Percentiles rank a stretch among this genome's conserved stretches.
These are phyloP conservation scores for Teunomyces funiuensis DNA, from an alignment of 805 yeast species.

Conservation along the genomic window DNA sequence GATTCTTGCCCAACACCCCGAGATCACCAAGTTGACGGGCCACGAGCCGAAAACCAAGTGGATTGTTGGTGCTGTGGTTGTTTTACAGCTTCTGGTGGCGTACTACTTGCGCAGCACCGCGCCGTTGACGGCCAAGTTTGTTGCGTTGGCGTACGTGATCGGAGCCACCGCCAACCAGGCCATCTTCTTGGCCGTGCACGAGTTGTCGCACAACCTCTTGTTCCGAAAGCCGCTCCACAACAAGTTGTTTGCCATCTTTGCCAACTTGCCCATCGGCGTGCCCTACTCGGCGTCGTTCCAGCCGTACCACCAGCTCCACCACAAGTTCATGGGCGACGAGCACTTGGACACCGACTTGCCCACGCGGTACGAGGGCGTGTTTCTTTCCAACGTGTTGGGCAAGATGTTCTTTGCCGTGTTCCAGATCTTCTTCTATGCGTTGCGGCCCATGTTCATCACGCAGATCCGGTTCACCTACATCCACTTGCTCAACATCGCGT, in stretches of 20 bases:
- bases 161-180: conserved; percentile 90
- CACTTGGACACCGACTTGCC: conserved; percentile 86
- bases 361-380: conserved; percentile 69
- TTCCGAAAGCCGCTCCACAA: conserved; percentile 78
- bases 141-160: conserved; percentile 66
- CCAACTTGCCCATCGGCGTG: conserved; percentile 84
- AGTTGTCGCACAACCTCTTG: conserved; percentile 78
- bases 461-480: conserved; percentile 70
- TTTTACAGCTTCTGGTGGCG: conserved; percentile 66
- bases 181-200: conserved; percentile 84
- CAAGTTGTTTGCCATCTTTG: conserved; percentile 70
- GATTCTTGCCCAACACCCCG: conserved; percentile 74
- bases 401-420: conserved; percentile 88
- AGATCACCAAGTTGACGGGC: conserved; percentile 77
- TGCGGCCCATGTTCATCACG: conserved; percentile 86
- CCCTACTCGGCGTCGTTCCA: conserved; percentile 88
- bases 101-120: conserved; percentile 56
- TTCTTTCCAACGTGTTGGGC: conserved; percentile 76
- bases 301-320: conserved; percentile 90
- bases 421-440: conserved; percentile 85
- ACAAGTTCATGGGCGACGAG: conserved; percentile 85
- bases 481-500: conserved; percentile 66
- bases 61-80: conserved; percentile 63
- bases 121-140: conserved; percentile 53
- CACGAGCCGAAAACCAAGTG: conserved; percentile 85